Conservation (phyloP, 257 asterid species). For the Mentha longifolia region DNA sequence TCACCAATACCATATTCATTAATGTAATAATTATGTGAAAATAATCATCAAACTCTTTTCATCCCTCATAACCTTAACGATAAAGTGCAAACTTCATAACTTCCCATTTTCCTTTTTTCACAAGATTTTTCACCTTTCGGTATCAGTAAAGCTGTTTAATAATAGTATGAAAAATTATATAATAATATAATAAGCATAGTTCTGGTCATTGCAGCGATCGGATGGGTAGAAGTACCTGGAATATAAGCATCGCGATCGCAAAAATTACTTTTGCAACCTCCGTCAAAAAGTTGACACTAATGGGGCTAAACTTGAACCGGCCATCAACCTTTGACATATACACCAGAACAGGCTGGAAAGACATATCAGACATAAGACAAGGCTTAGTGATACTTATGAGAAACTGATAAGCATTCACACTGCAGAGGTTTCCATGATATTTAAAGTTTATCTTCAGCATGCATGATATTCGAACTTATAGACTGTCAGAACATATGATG, state of each 20-base stretch:
- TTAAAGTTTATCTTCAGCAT: constrained; percentile 14
- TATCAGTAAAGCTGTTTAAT: background rate
- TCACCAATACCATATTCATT: constrained; percentile 7
- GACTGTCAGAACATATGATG: too few relatives aligned
- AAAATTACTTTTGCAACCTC: constrained; percentile 82
- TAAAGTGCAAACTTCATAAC: constrained; percentile 24
- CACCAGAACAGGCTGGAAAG: constrained; percentile 84
- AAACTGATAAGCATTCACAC: constrained; percentile 27
- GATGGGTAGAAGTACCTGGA: constrained; percentile 65
- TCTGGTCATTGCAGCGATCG: constrained; percentile 20
- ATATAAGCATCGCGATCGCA: constrained; percentile 85
- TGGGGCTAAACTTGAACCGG: constrained; percentile 88
- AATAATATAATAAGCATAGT: background rate
- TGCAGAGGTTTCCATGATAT: constrained; percentile 16
- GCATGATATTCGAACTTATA: too few relatives aligned
- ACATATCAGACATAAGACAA: constrained; percentile 28
- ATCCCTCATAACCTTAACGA: constrained; percentile 2
- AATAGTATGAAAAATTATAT: background rate
- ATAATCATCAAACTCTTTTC: background rate
- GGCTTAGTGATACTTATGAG: constrained; percentile 28
- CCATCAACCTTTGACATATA: constrained; percentile 98
- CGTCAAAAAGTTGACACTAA: constrained; percentile 93
- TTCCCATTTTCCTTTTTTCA: background rate
- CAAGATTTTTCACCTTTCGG: constrained; percentile 19
- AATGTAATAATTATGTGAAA: constrained; percentile 10